phyloP scores from a whole-genome alignment of 495 filamentous ascomycete genomes.

The Entonaema liquescens region DNA sequence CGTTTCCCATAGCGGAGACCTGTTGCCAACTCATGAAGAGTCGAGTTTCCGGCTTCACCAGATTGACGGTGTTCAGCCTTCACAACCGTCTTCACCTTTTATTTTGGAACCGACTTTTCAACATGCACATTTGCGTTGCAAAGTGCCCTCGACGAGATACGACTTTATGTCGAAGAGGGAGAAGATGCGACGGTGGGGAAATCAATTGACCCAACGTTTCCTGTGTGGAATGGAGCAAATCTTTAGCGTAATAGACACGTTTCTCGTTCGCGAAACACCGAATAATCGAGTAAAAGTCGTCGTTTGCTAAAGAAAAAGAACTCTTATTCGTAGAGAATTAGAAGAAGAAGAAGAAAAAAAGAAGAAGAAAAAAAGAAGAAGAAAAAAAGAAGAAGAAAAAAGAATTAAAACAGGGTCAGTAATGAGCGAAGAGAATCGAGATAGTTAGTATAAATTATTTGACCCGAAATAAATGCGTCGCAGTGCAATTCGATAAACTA shows the following conservation, averaged over 20 bases:
- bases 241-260: background rate
- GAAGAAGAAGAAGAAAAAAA: slow-evolving; percentile 5
- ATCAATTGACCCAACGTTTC: slow-evolving; percentile 29
- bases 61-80: slow-evolving; percentile 33
- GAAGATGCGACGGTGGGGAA: slow-evolving; percentile 17
- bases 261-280: slow-evolving; percentile 9
- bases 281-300: slow-evolving; percentile 10
- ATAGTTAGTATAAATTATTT: slow-evolving; percentile 24
- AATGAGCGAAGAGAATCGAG: slow-evolving; percentile 44
- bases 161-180: slow-evolving; percentile 15
- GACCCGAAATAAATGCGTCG: slow-evolving; percentile 24
- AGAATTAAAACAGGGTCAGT: slow-evolving; percentile 28
- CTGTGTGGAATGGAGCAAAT: background rate
- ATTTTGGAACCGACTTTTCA: slow-evolving; percentile 19
- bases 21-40: slow-evolving; percentile 47
- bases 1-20: slow-evolving; percentile 42
- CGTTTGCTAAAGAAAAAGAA: background rate
- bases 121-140: slow-evolving; percentile 43
- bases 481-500: slow-evolving; percentile 5
- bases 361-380: background rate
- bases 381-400: slow-evolving; percentile 8
- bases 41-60: slow-evolving; percentile 14
- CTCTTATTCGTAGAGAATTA: slow-evolving; percentile 14
- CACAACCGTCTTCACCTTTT: slow-evolving; percentile 44
- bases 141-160: slow-evolving; percentile 21